Percentiles rank a stretch among this genome's conserved stretches.
Evolutionary conservation across 495 filamentous ascomycete species (phyloP).

Genomic region (Xylaria bambusicola): DNA sequence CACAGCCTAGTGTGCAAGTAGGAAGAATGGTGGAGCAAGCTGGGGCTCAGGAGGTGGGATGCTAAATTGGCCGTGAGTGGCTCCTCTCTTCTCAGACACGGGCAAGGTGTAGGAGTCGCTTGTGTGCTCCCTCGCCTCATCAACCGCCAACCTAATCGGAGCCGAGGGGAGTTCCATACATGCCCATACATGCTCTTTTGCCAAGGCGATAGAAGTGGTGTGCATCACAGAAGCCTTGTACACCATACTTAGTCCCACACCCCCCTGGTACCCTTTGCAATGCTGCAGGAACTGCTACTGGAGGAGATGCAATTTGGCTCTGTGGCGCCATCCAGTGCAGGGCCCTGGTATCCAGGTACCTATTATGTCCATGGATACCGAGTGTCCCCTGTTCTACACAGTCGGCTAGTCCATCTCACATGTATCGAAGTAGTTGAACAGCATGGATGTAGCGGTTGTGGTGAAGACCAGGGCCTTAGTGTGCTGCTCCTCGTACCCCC

Average conservation of each 20-base stretch:
- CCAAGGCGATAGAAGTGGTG: constrained; percentile 1
- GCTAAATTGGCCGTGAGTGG: background rate
- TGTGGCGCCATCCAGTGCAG: constrained; percentile 12
- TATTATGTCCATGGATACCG: no score
- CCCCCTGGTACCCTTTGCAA: constrained; percentile 9
- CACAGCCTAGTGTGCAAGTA: background rate
- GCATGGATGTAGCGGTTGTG: constrained; percentile 4
- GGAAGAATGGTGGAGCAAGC: constrained; percentile 17
- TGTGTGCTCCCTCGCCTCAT: background rate
- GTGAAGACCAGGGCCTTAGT: constrained; percentile 1
- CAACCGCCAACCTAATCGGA: constrained; percentile 8
- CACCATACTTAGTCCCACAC: constrained; percentile 17
- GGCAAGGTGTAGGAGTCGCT: background rate
- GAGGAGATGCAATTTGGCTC: constrained; percentile 10
- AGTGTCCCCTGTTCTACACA: no score
- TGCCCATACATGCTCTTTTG: no score
- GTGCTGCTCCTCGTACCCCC: constrained; percentile 14
- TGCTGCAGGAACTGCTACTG: constrained; percentile 18
- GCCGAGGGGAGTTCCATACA: constrained; percentile 16
- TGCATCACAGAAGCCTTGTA: constrained; percentile 1
- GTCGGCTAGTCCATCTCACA: no score
- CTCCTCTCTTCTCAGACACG: background rate
- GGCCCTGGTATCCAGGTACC: no score
- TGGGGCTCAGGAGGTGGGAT: constrained; percentile 12
- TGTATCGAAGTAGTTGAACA: no score